Percentiles rank a stretch among this genome's conserved stretches.
Evolutionary conservation across 2,329 filamentous ascomycete genomes (phyloP).

Genomic region (Corinectria fuckeliana): DNA sequence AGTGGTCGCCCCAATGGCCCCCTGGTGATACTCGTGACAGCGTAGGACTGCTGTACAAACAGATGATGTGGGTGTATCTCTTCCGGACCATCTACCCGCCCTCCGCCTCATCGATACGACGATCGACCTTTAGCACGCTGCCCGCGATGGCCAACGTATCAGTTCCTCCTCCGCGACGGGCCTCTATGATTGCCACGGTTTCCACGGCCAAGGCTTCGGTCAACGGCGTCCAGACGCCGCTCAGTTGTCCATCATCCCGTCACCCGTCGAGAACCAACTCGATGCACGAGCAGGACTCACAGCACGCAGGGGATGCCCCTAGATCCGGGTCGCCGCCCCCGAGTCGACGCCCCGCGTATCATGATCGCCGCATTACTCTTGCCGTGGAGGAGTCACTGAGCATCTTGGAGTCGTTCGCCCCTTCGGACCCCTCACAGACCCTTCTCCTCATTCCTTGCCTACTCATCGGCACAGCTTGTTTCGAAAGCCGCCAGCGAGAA

Average conservation of each 20-base stretch:
- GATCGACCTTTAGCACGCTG: conserved; percentile 40
- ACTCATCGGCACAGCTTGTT: conserved; percentile 66
- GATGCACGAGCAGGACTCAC: conserved; percentile 46
- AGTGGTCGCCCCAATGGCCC: conserved; percentile 73
- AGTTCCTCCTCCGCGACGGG: conserved; percentile 38
- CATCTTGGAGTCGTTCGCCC: conserved; percentile 61
- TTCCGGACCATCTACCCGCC: conserved; percentile 68
- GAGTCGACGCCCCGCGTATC: conserved; percentile 53
- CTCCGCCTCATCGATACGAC: conserved; percentile 37
- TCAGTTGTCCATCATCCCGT: conserved; percentile 43
- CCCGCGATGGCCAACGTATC: conserved; percentile 29
- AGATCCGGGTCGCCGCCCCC: conserved; percentile 53
- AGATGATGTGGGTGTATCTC: conserved; percentile 71
- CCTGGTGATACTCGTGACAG: conserved; percentile 62
- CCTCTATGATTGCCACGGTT: conserved; percentile 45
- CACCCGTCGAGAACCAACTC: conserved; percentile 49
- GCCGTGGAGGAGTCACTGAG: conserved; percentile 64
- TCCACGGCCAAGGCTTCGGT: conserved; percentile 28
- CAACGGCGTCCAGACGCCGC: conserved; percentile 29
- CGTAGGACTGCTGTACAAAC: conserved; percentile 66
- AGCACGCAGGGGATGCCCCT: conserved; percentile 21
- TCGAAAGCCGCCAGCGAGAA: conserved; percentile 58
- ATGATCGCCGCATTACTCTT: conserved; percentile 58
- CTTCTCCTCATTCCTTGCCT: conserved; percentile 66
- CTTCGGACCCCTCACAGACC: conserved; percentile 65